Base-by-base conservation (phyloP, 805 yeast genomes). In the Wickerhamomyces xylosicus region DNA sequence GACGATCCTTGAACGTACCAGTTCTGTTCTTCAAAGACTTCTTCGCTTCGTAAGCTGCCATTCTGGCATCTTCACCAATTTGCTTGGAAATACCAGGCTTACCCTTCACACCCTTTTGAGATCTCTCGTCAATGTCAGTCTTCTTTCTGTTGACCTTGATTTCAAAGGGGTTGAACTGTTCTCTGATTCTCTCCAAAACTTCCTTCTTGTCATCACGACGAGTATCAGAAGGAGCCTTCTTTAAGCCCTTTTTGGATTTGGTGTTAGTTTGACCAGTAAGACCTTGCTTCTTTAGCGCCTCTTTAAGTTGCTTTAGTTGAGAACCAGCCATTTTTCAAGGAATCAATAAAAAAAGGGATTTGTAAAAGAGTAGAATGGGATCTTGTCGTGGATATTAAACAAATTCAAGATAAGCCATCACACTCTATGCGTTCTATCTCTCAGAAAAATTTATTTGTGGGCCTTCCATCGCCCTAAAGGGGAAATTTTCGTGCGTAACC, bases 241-340 rank as follows among this genome's bases (percentile, higher is more conserved):
- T 69, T 9, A 64, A 47, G 32, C 58, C 57, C 38, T 70, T 74
- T 42, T 59, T 61, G 50, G 71, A 71, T 57, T 75, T 79, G 37
- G 67, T 62, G 48, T 83, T 84, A 19, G 89, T 75, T 57, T 82
- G 94, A 0, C 95, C 95, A n/a, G 86, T 80, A 21, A 89, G 67
- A 2, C 95, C 95, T 39, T 80, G 77, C 37, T 77, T 72, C 54
- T 80, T 80, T 40, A 87, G 63, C 2, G 86, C 77, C 37, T 78
- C 89, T 52, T 82, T 86, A 39, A 87, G 70, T 64, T 75, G 77
- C 57, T 86, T 87, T 46, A 89, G 66, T 64, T 89, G 96, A 14
- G 95, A 85, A 28, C 94, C 94, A 29, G 82, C 90, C 92, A 82
- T 82, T n/a, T n/a, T n/a, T n/a, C n/a, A n/a, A n/a, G n/a, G n/a